Evolutionary conservation across 495 filamentous ascomycete species (phyloP), one percentile per base, ranked within the genome.

Genomic region (Monascus purpureus): DNA sequence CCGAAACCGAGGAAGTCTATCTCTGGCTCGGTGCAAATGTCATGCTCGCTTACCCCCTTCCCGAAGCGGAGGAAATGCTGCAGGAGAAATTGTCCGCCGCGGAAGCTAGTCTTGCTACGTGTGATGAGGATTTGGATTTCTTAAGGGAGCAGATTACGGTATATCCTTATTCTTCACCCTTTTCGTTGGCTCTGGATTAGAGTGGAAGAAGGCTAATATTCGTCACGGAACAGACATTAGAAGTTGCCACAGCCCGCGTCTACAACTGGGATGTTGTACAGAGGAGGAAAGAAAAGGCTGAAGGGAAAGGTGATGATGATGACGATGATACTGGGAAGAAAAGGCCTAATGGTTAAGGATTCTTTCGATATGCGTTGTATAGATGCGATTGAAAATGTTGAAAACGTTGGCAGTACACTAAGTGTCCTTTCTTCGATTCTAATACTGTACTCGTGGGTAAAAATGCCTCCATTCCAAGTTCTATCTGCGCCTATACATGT

Each of bases 221-320:
- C 25, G 11, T 11, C 6, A 24, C 22, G 6, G 22, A 24, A 12
- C 42, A 93, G 83, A 97, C 90, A 1, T 72, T 97, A 57, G 90
- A 97, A 56, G 90, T 97, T 24, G 90, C 90, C 8, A 86, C 85
- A 12, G 90, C 90, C 13, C 67, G 92, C 35, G 82, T 97, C n/a
- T 97, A 96, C 53, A 97, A 97, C 53, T 95, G 88, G 83, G 90
- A 97, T 48, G 82, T 97, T 5, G 82, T 82, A 20, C 76, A 92
- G 66, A 82, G 88, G 55, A 63, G 90, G 37, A 93, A 92, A 68
- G 88, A 93, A 35, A 88, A 82, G 53, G 69, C 66, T 12, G 78
- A 80, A 3, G 61, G 56, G 6, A 75, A 75, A 40, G 72, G 55
- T 7, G 56, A 53, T 17, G 58, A 61, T 7, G 49, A 43, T 9